Percentiles rank a stretch among this genome's conserved stretches.
Evolutionary conservation across 2,329 filamentous ascomycete species (phyloP).

Genomic region (Stachybotrys chartarum): DNA sequence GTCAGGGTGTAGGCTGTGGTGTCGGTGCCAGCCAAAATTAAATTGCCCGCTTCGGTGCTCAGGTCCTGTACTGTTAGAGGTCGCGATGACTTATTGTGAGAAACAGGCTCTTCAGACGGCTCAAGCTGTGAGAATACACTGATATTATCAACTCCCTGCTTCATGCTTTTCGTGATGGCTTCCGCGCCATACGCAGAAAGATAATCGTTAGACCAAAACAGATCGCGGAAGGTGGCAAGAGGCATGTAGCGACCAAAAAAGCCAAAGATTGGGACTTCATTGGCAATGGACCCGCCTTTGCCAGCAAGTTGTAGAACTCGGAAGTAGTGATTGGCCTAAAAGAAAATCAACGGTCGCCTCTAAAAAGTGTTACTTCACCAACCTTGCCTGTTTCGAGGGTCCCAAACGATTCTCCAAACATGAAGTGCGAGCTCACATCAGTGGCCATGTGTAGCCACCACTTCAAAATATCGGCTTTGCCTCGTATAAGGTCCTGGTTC

Average conservation of each 20-base stretch:
- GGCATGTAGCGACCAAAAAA: neutral
- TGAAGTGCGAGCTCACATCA: neutral
- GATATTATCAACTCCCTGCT: neutral
- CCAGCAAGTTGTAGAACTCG: neutral
- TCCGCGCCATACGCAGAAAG: neutral
- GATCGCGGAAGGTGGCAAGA: neutral
- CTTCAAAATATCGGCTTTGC: neutral
- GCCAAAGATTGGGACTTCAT: neutral
- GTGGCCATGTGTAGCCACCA: conserved; percentile 1
- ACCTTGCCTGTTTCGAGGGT: neutral
- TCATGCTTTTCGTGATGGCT: neutral
- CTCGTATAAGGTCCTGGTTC: neutral
- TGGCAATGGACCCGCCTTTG: neutral
- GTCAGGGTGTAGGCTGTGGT: conserved; percentile 1
- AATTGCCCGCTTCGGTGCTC: neutral
- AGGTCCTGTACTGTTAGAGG: neutral
- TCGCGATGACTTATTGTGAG: neutral
- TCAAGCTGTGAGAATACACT: neutral
- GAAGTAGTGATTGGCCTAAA: neutral
- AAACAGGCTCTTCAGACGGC: neutral
- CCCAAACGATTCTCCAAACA: conserved; percentile 1
- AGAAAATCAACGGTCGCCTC: neutral
- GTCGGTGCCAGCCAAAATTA: neutral
- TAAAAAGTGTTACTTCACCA: neutral
- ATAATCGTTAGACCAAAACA: neutral